A percentile compares a stretch with the other conserved stretches of the same genome.
Conservation (phyloP, 805 yeast species). For the Priceomyces castillae region DNA sequence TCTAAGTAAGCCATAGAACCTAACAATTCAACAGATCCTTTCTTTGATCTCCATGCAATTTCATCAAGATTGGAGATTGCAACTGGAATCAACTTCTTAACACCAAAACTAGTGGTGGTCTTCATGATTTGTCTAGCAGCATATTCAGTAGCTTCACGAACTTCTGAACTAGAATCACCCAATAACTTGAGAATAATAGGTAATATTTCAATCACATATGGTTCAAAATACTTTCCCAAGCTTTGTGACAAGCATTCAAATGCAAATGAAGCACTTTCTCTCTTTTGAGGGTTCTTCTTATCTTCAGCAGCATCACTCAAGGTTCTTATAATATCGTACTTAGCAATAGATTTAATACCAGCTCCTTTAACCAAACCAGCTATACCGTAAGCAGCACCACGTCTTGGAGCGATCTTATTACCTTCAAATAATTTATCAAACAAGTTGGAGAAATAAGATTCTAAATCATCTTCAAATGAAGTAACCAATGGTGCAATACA, state of each 20-base stretch:
- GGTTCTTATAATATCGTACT: conserved; percentile 71
- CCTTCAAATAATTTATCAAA: conserved; percentile 60
- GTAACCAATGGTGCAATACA: conserved; percentile 82
- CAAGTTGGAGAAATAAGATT: conserved; percentile 54
- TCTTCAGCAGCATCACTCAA: conserved; percentile 85
- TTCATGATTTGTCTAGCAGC: conserved; percentile 90
- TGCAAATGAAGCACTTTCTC: conserved; percentile 87
- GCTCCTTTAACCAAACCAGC: conserved; percentile 91
- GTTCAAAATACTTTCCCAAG: conserved; percentile 81
- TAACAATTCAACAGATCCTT: conserved; percentile 91
- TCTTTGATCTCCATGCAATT: conserved; percentile 92
- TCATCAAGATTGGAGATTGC: conserved; percentile 85
- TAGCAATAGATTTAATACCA: conserved; percentile 75
- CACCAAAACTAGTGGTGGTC: conserved; percentile 88
- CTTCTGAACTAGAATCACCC: conserved; percentile 84
- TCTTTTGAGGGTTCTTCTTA: conserved; percentile 63
- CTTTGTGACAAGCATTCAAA: conserved; percentile 80
- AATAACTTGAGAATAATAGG: conserved; percentile 77
- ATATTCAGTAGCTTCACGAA: conserved; percentile 81
- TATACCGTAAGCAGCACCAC: conserved; percentile 96
- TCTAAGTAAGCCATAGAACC: conserved; percentile 98
- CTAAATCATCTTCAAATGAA: conserved; percentile 49
- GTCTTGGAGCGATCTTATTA: conserved; percentile 50
- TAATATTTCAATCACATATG: conserved; percentile 84
- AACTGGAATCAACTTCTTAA: conserved; percentile 84